Evolutionary conservation across 1,139 yeast species (phyloP), one percentile per base, ranked within the genome.

Genomic region (Suhomyces maxii): DNA sequence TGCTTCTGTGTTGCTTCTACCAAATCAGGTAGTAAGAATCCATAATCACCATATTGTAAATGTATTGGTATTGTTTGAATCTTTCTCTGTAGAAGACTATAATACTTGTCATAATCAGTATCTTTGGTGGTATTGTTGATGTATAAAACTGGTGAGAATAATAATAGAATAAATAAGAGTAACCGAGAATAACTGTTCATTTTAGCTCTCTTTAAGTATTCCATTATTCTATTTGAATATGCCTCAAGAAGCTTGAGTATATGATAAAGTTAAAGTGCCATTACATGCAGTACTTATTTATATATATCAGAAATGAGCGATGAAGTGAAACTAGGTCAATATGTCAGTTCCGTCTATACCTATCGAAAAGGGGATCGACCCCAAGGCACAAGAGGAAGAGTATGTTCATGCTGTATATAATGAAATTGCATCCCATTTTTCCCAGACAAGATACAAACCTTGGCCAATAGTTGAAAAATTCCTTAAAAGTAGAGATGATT

Each of bases 381-480:
- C 90, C 1, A 71, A 69, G 28, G 59, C 61, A 8, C 87, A 84
- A 61, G 99, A 93, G 61, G 81, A 84, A 43, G 76, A 77, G 46
- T 87, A 80, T 59, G 99, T 93, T 2, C 99, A 93, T 65, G 79
- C 80, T 18, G 96, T 95, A 2, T 93, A 93, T 68, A 88, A 93
- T 59, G 88, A 88, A 52, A 93, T 93, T 34, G 99, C 99, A 0
- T 60, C 84, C 10, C 99, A 95, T 64, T 93, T 93, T 64, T 90
- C 98, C 3, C 85, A 86, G 55, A 93, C 99, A 0, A 71, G 99
- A 36, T 93, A 90, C 67, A 91, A 89, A 69, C 98, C 98, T 26
- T 93, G 99, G 99, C 99, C 99, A 6, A 84, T 90, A 12, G 99
- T 95, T 13, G 89, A 87, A 46, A 68, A 74, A 51, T 93, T 86